Evolutionary conservation across 805 yeast genomes (phyloP).

Genomic region (Yarrowia sp.): DNA sequence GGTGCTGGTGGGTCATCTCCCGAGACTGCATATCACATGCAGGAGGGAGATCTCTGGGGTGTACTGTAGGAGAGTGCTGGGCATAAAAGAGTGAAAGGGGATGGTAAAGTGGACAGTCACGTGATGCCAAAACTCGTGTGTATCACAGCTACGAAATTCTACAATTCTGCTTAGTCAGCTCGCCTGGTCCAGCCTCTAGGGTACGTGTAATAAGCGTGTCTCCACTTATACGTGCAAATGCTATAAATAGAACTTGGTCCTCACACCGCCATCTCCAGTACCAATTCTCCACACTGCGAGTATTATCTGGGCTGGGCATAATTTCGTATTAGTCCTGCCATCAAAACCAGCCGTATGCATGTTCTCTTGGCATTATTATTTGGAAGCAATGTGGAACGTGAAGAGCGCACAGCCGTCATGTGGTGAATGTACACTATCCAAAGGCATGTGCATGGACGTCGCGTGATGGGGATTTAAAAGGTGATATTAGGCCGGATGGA

Average conservation of each 20-base stretch:
- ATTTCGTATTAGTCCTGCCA: too few species aligned
- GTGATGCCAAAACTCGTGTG: neutral
- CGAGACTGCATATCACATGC: slow-evolving; percentile 1
- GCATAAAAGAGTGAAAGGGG: neutral
- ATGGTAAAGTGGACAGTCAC: neutral
- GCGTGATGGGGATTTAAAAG: neutral
- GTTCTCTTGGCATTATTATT: neutral
- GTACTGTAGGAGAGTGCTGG: neutral
- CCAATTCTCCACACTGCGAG: too few species aligned
- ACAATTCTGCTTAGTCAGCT: too few species aligned
- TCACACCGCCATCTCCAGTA: too few species aligned
- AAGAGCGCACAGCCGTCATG: slow-evolving; percentile 6
- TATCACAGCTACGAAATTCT: too few species aligned
- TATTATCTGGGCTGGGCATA: too few species aligned
- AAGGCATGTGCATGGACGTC: neutral
- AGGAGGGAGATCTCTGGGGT: slow-evolving; percentile 30
- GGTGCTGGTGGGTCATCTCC: slow-evolving; percentile 7
- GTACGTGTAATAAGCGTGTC: too few species aligned
- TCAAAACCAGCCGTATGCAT: neutral
- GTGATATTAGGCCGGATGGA: too few species aligned
- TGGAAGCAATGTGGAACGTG: slow-evolving; percentile 14
- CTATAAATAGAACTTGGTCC: too few species aligned
- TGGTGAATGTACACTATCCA: slow-evolving; percentile 8
- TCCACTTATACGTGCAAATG: too few species aligned
- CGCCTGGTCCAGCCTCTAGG: too few species aligned